Base-by-base conservation (phyloP, 805 yeast species). In the Priceomyces medius region DNA sequence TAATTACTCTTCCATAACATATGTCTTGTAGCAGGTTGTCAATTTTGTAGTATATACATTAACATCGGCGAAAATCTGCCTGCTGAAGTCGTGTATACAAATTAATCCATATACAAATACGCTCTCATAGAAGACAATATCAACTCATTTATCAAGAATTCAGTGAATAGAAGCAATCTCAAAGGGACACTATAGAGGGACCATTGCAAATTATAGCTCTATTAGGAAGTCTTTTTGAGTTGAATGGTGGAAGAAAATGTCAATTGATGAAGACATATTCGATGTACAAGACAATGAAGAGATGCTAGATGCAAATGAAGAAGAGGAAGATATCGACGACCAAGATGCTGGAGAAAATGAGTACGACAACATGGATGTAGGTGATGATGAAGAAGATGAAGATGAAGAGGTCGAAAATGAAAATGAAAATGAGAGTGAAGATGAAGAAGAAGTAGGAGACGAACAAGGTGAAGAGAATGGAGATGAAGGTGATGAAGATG, bases 251-350 rank as follows among this genome's bases (percentile, higher is more conserved):
- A 12, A 14, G n/a, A 26, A n/a, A 26, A 49, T 16, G 56, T 44
- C 38, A 47, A 46, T 19, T 51, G 61, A 62, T 12, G 69, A 68
- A 29, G 64, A 61, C 37, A 49, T 61, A 28, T 61, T 61, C 44
- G 51, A 52, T 18, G 54, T 29, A 19, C 53, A 47, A 24, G 53
- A 45, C 18, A 48, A 51, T 19, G 53, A 44, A 17, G 53, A 44
- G 20, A 49, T 48, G 47, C 35, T 44, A n/a, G 51, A 50, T 33
- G 44, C 38, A 13, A 40, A 43, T 19, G 45, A 40, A 8, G 49
- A 35, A 9, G 38, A 35, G 12, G 38, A 31, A 10, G 34, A 31
- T 14, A 31, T 4, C 23, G 49, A 14, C 47, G 49, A 17, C 45
- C 63, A 51, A 7, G 65, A 55, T 1, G 61, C 58, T 8, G 64